Evolutionary conservation across 108 stramenopile species (phyloP), one percentile per base, ranked within the genome.

Genomic region (Parmales sp.): DNA sequence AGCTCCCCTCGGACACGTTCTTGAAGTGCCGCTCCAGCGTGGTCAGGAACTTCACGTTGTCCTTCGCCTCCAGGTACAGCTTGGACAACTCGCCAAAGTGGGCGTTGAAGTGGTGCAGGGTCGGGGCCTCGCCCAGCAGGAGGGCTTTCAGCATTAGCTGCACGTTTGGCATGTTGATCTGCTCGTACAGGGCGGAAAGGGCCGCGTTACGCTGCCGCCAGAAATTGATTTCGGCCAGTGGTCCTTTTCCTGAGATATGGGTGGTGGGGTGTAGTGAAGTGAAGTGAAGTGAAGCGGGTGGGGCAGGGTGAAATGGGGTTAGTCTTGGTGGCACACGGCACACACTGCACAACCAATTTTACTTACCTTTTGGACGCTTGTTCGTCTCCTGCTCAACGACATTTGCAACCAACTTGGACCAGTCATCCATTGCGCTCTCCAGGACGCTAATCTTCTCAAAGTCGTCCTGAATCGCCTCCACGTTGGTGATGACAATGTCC

Each of bases 1-100:
- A 78, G 39, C 75, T 70, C 29, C 84, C 86, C 26, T 79, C 49
- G 16, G 65, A 37, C 26, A 86, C 74, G 43, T 69, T 73, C 48
- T 83, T 83, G 79, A 86, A 85, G 78, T 86, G 86, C 1, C 86
- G 80, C 66, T 86, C 86, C 22, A 85, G 77, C 19, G 86, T 86
- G 26, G 79, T 64, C 13, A 86, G 72, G 51, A 83, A 86, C 78
- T 85, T 84, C n/a, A 83, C 80, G 45, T 86, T 86, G 74, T 86
- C 83, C 41, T 70, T 73, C 26, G 86, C 83, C 75, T 85, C 86
- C 20, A 75, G 46, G 51, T 80, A 75, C 13, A 83, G 71, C 45
- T 80, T 84, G 41, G 72, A 45, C 16, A 86, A 54, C 50, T 85
- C 83, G 0, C 39, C 73, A 67, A 73, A 82, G 51, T 76, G 72